phyloP scores from a whole-genome alignment of 352 stramenopile species.

The Pythium plurisporium region DNA sequence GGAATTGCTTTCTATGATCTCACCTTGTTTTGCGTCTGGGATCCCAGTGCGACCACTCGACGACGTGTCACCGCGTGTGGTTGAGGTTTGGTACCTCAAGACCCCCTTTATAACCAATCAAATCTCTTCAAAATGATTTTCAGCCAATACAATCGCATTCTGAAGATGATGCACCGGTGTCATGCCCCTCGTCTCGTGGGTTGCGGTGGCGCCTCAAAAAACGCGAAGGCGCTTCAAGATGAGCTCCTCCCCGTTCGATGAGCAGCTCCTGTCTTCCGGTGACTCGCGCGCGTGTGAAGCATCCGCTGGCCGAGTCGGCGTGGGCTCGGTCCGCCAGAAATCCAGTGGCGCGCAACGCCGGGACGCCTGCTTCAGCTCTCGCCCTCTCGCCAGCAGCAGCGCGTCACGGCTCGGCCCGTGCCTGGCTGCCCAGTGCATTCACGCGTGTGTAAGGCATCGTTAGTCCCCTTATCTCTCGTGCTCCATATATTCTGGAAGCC shows the following conservation, averaged over 20 bases:
- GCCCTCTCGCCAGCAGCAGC: background rate
- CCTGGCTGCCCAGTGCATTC: no score
- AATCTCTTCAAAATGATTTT: background rate
- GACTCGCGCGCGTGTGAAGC: background rate
- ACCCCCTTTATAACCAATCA: constrained; percentile 1
- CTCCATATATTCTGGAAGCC: background rate
- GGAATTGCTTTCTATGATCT: background rate
- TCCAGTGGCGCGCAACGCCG: constrained; percentile 4
- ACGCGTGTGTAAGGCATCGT: no score
- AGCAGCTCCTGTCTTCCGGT: background rate
- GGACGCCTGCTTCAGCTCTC: background rate
- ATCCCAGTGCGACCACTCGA: background rate
- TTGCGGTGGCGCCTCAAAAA: constrained; percentile 7
- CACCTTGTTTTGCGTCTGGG: constrained; percentile 1
- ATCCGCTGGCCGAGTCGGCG: background rate
- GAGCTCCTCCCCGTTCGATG: background rate
- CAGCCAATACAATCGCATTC: background rate
- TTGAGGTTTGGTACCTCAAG: constrained; percentile 14
- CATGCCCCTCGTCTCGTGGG: constrained; percentile 5
- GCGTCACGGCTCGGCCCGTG: no score
- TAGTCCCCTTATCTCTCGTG: background rate
- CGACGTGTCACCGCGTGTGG: background rate
- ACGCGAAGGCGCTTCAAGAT: constrained; percentile 16
- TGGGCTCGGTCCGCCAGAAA: background rate
- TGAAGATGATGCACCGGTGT: constrained; percentile 17